Base-by-base conservation (phyloP, 176 grass and related monocot genomes). In the Rhynchospora breviuscula region DNA sequence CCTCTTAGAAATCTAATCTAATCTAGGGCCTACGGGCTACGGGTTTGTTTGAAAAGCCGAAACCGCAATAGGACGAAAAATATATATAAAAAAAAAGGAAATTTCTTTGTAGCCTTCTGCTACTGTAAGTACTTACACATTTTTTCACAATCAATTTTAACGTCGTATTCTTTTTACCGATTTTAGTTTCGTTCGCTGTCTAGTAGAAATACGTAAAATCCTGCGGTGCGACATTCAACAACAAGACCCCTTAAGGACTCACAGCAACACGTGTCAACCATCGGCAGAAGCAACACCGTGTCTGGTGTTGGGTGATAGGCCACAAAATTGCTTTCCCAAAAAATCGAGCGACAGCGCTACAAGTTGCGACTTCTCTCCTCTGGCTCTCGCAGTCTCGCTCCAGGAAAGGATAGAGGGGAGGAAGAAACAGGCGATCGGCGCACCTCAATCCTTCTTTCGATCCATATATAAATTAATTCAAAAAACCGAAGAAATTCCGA, bases 381-480 rank as follows among this genome's bases (percentile, higher is more conserved):
- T 61, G 13, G 21, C 62, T 51, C 23, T 46, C n/a, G n/a, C n/a
- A n/a, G n/a, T n/a, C n/a, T n/a, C 44, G 80, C 80, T 77, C 22
- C 73, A 82, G 80, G 80, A 82, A 82, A 82, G 59, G 62, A 82
- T 82, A 82, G 80, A 82, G 22, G 51, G 61, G 80, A 66, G 48
- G 80, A 82, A 66, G 80, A 82, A 82, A 82, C 80, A 82, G 80
- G 80, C 80, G 80, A 82, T 82, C 80, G 59, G 45, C 80, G 61
- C 61, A 22, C 17, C 60, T 48, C 59, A 65, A 74, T 22, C 46
- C 35, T 22, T 22, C 78, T 46, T 81, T 62, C 79, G 49, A 51
- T 67, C 80, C 63, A 48, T 77, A 77, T 77, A 77, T 77, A 77
- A 77, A 31, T 26, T 15, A 54, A 77, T 63, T 65, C 57, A 29